phyloP scores from a whole-genome alignment of 2,329 filamentous ascomycete genomes.

The Hypoxylon sp. region DNA sequence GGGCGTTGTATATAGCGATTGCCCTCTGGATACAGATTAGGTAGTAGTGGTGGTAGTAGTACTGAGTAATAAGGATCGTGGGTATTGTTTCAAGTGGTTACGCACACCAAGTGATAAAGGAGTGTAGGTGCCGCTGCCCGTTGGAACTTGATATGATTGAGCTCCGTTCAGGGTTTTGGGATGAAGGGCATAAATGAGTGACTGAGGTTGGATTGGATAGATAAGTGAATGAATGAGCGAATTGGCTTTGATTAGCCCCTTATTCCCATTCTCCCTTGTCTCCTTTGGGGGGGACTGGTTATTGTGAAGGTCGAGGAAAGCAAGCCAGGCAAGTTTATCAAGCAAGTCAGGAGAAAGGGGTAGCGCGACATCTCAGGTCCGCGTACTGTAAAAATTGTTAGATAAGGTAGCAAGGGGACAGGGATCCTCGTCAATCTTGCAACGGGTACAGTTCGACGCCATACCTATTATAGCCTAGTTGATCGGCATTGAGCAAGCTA shows the following conservation, averaged over 20 bases:
- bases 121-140: constrained; percentile 28
- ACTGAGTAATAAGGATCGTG: constrained; percentile 35
- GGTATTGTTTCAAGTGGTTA: constrained; percentile 35
- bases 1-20: constrained; percentile 1
- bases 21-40: constrained; percentile 11
- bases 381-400: constrained; percentile 10
- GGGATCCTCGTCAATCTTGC: constrained; percentile 37
- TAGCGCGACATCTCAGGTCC: constrained; percentile 17
- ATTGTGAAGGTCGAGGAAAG: constrained; percentile 19
- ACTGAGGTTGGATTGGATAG: constrained; percentile 17
- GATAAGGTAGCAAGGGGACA: constrained; percentile 35
- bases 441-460: constrained; percentile 34
- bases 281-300: background rate
- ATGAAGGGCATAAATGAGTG: constrained; percentile 33
- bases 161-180: constrained; percentile 2
- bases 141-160: constrained; percentile 16
- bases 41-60: constrained; percentile 5
- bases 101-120: constrained; percentile 28
- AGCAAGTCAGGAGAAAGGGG: constrained; percentile 19
- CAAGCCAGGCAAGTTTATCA: constrained; percentile 6
- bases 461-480: constrained; percentile 35
- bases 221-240: constrained; percentile 28
- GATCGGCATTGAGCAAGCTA: constrained; percentile 34
- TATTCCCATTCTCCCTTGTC: constrained; percentile 35
- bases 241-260: constrained; percentile 26